These are phyloP conservation scores for Penstemon eatonii DNA, from an alignment of 257 asterid species.

Conservation along the genomic window DNA sequence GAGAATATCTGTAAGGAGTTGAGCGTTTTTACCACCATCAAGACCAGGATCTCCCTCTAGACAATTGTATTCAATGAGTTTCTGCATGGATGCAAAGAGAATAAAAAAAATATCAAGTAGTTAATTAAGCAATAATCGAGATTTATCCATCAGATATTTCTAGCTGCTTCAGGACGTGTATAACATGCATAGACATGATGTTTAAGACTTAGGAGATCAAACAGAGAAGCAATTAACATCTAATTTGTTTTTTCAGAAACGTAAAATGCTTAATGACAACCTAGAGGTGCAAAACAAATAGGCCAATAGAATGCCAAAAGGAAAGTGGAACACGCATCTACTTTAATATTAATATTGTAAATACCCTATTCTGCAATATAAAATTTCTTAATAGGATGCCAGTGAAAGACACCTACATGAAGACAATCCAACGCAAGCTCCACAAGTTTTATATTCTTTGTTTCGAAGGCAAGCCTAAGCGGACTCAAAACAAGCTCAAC, in stretches of 20 bases:
- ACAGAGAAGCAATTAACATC: conserved; percentile 5
- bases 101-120: conserved; percentile 7
- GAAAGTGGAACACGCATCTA: conserved; percentile 21
- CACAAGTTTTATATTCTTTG: conserved; percentile 75
- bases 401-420: conserved; percentile 69
- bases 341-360: conserved; percentile 21
- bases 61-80: conserved; percentile 95
- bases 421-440: conserved; percentile 99
- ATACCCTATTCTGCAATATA: conserved; percentile 18
- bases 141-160: conserved; percentile 17
- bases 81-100: conserved; percentile 46
- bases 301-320: conserved; percentile 1
- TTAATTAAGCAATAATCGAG: conserved; percentile 4
- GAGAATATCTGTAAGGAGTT: conserved; percentile 71
- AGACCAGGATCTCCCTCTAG: conserved; percentile 99
- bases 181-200: conserved; percentile 17
- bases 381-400: conserved; percentile 21
- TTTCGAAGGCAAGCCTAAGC: conserved; percentile 85
- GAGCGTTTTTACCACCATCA: conserved; percentile 79
- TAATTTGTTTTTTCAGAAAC: conserved; percentile 4
- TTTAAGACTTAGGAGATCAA: conserved; percentile 22
- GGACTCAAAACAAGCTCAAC: conserved; percentile 90
- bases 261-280: conserved; percentile 13
- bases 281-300: conserved; percentile 18
- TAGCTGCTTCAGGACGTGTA: conserved; percentile 20